Percentiles rank a stretch among this genome's conserved stretches.
Evolutionary conservation across 164 flowering plant species (phyloP).

Genomic region (Chimonanthus salicifolius): DNA sequence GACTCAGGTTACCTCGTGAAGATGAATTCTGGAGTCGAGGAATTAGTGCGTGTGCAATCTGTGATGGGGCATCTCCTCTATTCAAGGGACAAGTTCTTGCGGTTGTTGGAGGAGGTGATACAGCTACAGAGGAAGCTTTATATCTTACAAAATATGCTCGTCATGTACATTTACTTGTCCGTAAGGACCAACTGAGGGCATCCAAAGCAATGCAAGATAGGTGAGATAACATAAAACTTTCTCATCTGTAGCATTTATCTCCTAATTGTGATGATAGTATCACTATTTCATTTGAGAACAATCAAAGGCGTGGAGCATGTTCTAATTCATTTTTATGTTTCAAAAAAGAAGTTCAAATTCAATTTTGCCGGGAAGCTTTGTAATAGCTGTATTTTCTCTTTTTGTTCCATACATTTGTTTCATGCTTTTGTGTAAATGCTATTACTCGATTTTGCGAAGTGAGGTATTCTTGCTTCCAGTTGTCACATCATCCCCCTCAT

Average conservation of each 20-base stretch:
- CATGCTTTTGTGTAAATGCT: no score
- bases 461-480: no score
- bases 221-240: constrained; percentile 28
- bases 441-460: no score
- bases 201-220: constrained; percentile 99
- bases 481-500: no score
- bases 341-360: no score
- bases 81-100: constrained; percentile 93
- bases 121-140: constrained; percentile 96
- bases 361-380: no score
- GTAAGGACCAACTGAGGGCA: constrained; percentile 77
- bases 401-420: no score
- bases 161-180: constrained; percentile 90
- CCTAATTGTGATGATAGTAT: background rate
- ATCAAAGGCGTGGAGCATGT: no score
- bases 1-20: constrained; percentile 79
- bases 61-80: constrained; percentile 97
- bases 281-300: no score
- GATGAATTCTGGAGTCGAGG: constrained; percentile 98
- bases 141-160: constrained; percentile 96
- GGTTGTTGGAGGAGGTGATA: constrained; percentile 99
- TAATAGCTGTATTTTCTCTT: no score
- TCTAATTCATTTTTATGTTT: no score
- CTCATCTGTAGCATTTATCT: background rate
- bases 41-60: constrained; percentile 98